phyloP scores from a whole-genome alignment of 495 filamentous ascomycete species.

The Hypoxylon subgilvum region DNA sequence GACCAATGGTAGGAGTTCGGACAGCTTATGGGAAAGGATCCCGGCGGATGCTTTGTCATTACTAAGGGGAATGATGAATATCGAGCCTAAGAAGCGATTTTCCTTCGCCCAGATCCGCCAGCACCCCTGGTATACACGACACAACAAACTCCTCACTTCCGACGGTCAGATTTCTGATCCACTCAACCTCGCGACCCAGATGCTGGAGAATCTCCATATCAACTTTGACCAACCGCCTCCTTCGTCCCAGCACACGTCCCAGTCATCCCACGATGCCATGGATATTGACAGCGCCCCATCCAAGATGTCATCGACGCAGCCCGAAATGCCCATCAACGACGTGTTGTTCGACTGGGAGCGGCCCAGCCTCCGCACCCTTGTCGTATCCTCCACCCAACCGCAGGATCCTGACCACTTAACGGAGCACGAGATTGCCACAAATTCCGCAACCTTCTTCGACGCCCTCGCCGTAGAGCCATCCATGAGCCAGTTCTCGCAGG shows the following conservation, averaged over 20 bases:
- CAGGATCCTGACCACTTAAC: constrained; percentile 37
- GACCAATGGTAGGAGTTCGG: constrained; percentile 76
- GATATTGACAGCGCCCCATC: constrained; percentile 57
- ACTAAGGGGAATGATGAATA: constrained; percentile 89
- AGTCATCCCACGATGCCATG: constrained; percentile 54
- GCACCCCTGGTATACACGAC: constrained; percentile 93
- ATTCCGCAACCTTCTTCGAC: constrained; percentile 55
- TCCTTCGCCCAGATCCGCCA: constrained; percentile 84
- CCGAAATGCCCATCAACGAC: constrained; percentile 72
- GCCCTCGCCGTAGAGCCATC: constrained; percentile 84
- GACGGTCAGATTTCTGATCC: constrained; percentile 82
- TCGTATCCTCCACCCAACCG: constrained; percentile 65
- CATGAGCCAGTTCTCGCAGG: constrained; percentile 88
- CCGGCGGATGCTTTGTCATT: constrained; percentile 82
- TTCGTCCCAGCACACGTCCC: constrained; percentile 53
- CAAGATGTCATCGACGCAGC: constrained; percentile 67
- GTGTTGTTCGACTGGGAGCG: constrained; percentile 80
- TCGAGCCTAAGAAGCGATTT: constrained; percentile 78
- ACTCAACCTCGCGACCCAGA: constrained; percentile 82
- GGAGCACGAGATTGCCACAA: too few relatives aligned
- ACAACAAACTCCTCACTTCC: constrained; percentile 72
- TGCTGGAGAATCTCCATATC: constrained; percentile 92
- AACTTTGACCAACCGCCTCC: constrained; percentile 77
- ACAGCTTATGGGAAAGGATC: constrained; percentile 84
- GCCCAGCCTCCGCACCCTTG: constrained; percentile 53